Conservation (phyloP, 2,329 filamentous ascomycete species). For the Ophiostoma fasciatum region DNA sequence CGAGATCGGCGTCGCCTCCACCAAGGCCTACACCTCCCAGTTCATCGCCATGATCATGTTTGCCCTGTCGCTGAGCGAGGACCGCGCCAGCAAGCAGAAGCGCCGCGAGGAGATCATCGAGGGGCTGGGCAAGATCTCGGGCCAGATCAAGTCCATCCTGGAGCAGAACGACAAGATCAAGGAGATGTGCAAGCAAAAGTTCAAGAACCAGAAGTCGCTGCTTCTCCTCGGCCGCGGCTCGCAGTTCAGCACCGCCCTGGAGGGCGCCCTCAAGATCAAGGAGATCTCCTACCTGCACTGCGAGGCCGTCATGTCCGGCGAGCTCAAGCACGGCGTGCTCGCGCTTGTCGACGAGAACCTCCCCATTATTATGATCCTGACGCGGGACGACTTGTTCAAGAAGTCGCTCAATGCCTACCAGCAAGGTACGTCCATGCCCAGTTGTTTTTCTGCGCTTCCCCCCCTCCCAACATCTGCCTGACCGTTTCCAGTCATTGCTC, state of each 20-base stretch:
- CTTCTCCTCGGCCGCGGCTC: conserved; percentile 86
- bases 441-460: not conserved
- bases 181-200: conserved; percentile 75
- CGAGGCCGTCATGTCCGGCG: conserved; percentile 98
- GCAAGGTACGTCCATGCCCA: conserved; percentile 63
- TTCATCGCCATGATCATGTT: conserved; percentile 99
- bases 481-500: conserved; percentile 61
- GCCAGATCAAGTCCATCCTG: conserved; percentile 83
- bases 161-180: conserved; percentile 90
- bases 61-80: conserved; percentile 86
- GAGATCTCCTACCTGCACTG: conserved; percentile 99
- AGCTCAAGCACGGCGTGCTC: conserved; percentile 96
- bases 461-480: not conserved
- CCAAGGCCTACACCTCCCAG: conserved; percentile 98
- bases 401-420: conserved; percentile 99
- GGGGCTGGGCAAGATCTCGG: conserved; percentile 72
- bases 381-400: conserved; percentile 86
- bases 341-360: conserved; percentile 96
- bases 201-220: conserved; percentile 96
- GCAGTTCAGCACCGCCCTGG: conserved; percentile 92
- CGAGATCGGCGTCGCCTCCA: conserved; percentile 96
- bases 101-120: conserved; percentile 94
- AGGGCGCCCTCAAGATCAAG: conserved; percentile 98
- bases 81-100: conserved; percentile 86
- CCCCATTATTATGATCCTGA: conserved; percentile 99